These are phyloP conservation scores for Echinosophora koreensis DNA, from an alignment of 306 rosid species.

Conservation along the genomic window DNA sequence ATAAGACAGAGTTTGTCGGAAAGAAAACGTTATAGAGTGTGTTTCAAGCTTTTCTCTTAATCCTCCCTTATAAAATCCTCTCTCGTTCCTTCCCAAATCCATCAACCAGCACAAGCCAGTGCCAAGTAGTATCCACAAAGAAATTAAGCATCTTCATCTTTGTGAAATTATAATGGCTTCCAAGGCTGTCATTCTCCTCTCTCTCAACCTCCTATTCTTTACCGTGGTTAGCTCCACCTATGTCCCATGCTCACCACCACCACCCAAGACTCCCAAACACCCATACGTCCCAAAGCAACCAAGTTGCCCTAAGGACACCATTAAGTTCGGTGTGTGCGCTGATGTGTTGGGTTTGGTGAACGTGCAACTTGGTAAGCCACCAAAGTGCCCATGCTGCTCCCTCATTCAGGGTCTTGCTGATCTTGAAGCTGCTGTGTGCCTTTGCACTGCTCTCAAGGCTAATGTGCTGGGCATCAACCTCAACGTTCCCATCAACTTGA, in stretches of 20 bases:
- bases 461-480: constrained; percentile 72
- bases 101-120: constrained; percentile 23
- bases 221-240: constrained; percentile 64
- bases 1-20: too few relatives aligned
- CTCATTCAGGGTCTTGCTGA: constrained; percentile 68
- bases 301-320: constrained; percentile 64
- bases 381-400: constrained; percentile 71
- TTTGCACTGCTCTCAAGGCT: constrained; percentile 85
- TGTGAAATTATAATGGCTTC: constrained; percentile 65
- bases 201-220: constrained; percentile 73
- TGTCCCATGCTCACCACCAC: constrained; percentile 77
- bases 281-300: constrained; percentile 44
- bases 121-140: constrained; percentile 31
- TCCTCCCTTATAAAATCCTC: constrained; percentile 59
- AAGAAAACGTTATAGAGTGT: too few relatives aligned
- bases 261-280: constrained; percentile 48
- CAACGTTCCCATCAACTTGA: constrained; percentile 65
- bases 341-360: constrained; percentile 70
- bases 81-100: not conserved
- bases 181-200: constrained; percentile 62
- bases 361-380: constrained; percentile 71
- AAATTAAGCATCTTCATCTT: not conserved
- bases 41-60: not conserved
- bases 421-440: constrained; percentile 90
- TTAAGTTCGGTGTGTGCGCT: constrained; percentile 83